Base-by-base conservation (phyloP, 1,284 basidiomycete species). In the Leccinum huronense region DNA sequence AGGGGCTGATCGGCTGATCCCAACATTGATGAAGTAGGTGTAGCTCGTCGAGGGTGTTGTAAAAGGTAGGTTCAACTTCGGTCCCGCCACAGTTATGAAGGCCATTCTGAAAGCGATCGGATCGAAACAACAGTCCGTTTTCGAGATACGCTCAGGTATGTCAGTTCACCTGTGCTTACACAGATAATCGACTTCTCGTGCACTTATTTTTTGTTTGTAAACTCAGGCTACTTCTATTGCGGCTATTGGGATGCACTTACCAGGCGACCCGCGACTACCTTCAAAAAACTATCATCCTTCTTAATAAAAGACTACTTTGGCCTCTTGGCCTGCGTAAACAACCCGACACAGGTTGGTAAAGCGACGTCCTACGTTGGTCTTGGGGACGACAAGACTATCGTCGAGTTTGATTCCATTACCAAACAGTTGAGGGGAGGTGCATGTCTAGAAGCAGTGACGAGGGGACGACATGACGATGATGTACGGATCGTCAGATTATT, bases 401-500 rank as follows among this genome's bases (percentile, higher is more conserved):
- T 98, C 31, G 91, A 97, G 71, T 95, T 94, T 71, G 89, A 91
- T 70, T 83, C 87, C 62, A 86, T 97, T 56, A 85, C 87, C 38
- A 81, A 83, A 62, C 84, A 89, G 62, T 77, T 98, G 67, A 86
- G 91, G 72, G 80, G 85, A 69, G 85, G 85, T 19, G 80, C 97
- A 13, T 76, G 23, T 27, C 23, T 98, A 42, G 92, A 95, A 71
- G 87, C 91, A 19, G 84, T 95, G 31, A 86, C 96, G 48, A 81
- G 89, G 69, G 92, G 96, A 69, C 86, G 90, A 69, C 90, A 95
- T 73, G 95, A 88, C 16, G 87, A 89, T 54, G 95, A 92, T 13
- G 89, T 95, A 3, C 84, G 96, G 48, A 89, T 98, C 61, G 80
- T 98, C 66, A 84, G 90, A 59, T 81, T 98, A 23, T 78, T 98